A percentile compares a stretch with the other conserved stretches of the same genome.
Conservation (phyloP, 1,284 basidiomycete genomes). For the Austroboletus novae-zelandiae region DNA sequence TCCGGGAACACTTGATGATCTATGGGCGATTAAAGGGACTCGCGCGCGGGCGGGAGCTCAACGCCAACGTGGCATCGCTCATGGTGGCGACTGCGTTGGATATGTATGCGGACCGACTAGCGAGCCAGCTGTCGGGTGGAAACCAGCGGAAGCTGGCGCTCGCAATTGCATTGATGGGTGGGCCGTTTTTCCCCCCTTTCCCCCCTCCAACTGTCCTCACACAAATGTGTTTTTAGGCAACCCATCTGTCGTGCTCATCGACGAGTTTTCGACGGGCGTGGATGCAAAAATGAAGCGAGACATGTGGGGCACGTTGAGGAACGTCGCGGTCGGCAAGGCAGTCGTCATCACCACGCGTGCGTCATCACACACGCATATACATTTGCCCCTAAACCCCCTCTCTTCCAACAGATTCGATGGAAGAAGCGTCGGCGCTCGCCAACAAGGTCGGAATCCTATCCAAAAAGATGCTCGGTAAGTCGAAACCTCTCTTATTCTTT, state of each 20-base stretch:
- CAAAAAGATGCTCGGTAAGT: slow-evolving; percentile 61
- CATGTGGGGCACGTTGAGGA: slow-evolving; percentile 74
- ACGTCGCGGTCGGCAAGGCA: slow-evolving; percentile 62
- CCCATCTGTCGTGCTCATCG: slow-evolving; percentile 74
- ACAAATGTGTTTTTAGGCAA: slow-evolving; percentile 47
- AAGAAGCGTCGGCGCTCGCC: slow-evolving; percentile 77
- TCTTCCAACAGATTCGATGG: slow-evolving; percentile 65
- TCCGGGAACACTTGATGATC: slow-evolving; percentile 68
- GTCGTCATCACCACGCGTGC: slow-evolving; percentile 69
- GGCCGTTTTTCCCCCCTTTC: slow-evolving; percentile 6
- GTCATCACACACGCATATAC: slow-evolving; percentile 20
- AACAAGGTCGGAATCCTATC: slow-evolving; percentile 73
- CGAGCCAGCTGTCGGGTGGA: slow-evolving; percentile 73
- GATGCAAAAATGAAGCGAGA: slow-evolving; percentile 83
- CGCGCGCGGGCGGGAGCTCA: slow-evolving; percentile 44
- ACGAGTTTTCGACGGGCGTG: slow-evolving; percentile 82
- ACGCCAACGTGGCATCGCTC: slow-evolving; percentile 54
- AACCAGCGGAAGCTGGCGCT: slow-evolving; percentile 79
- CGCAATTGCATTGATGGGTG: slow-evolving; percentile 77
- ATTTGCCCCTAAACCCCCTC: not conserved
- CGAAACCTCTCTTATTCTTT: not conserved
- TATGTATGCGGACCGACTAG: slow-evolving; percentile 66
- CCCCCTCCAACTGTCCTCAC: not conserved
- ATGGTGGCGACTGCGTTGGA: slow-evolving; percentile 59
- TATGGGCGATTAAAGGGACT: slow-evolving; percentile 74